These are phyloP conservation scores for Botrytis tulipae DNA, from an alignment of 2,329 filamentous ascomycete species.

Conservation along the genomic window DNA sequence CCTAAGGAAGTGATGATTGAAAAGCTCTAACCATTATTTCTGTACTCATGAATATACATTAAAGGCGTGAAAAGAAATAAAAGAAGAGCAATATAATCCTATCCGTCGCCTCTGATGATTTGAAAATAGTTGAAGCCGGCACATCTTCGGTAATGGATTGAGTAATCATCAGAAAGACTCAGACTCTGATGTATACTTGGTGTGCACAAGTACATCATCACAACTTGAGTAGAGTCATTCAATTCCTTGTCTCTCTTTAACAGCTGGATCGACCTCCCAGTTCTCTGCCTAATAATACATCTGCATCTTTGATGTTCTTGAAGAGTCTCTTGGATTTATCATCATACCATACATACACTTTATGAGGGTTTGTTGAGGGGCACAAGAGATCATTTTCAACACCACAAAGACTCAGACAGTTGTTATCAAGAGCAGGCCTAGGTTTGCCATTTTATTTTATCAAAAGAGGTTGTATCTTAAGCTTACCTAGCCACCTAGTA, in stretches of 20 bases:
- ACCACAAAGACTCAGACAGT: background rate
- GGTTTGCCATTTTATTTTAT: background rate
- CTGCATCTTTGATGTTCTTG: background rate
- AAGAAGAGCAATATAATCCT: background rate
- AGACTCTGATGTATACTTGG: background rate
- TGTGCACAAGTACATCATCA: background rate
- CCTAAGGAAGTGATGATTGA: background rate
- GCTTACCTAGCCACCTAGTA: background rate
- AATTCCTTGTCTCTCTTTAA: background rate
- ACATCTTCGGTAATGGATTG: background rate
- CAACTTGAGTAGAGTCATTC: background rate
- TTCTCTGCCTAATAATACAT: background rate
- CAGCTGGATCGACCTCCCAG: background rate
- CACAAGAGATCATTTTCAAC: background rate
- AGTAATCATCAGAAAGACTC: background rate
- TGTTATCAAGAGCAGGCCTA: background rate
- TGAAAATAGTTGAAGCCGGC: background rate
- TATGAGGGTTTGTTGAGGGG: background rate
- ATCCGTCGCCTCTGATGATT: background rate
- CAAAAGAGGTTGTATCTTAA: background rate
- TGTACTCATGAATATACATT: background rate
- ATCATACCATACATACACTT: slow-evolving; percentile 2
- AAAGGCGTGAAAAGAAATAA: background rate
- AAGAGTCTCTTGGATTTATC: background rate
- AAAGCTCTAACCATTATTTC: background rate